phyloP scores from a whole-genome alignment of 768 basidiomycete genomes.

The Roridomyces roridus region DNA sequence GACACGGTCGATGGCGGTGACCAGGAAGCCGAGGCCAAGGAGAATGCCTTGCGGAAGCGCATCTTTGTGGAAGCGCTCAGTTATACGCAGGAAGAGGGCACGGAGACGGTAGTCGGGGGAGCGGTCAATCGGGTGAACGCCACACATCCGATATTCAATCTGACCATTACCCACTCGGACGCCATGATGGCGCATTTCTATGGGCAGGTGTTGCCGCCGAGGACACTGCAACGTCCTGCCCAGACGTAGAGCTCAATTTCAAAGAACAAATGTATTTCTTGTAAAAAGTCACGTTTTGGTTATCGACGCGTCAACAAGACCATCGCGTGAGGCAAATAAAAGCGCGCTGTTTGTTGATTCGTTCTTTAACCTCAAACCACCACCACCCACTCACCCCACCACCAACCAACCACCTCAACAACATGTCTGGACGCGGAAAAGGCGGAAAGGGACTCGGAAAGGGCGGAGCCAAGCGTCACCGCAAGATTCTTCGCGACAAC shows the following conservation, averaged over 20 bases:
- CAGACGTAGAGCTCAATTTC: neutral
- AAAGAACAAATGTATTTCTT: neutral
- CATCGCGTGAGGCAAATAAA: conserved; percentile 1
- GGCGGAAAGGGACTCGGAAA: conserved; percentile 79
- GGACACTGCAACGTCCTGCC: conserved; percentile 17
- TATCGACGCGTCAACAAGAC: conserved; percentile 1
- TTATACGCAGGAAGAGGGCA: conserved; percentile 75
- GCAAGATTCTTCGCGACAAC: conserved; percentile 71
- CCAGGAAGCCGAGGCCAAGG: conserved; percentile 39
- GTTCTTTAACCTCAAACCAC: conserved; percentile 6
- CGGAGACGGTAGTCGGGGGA: conserved; percentile 61
- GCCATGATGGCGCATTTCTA: conserved; percentile 79
- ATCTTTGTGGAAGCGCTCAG: conserved; percentile 62
- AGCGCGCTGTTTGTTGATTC: neutral
- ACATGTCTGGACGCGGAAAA: conserved; percentile 78
- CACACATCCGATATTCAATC: conserved; percentile 79
- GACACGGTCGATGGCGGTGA: conserved; percentile 33
- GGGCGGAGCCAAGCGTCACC: conserved; percentile 73
- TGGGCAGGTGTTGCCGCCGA: conserved; percentile 55
- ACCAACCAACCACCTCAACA: neutral
- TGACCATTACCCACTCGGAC: conserved; percentile 72
- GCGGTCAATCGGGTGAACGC: conserved; percentile 75
- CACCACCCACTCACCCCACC: neutral
- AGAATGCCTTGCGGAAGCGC: conserved; percentile 29
- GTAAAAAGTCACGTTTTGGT: too few relatives aligned